Percentiles rank a stretch among this genome's conserved stretches.
Conservation (phyloP, 768 basidiomycete genomes). For the Lentinula detonsa region DNA sequence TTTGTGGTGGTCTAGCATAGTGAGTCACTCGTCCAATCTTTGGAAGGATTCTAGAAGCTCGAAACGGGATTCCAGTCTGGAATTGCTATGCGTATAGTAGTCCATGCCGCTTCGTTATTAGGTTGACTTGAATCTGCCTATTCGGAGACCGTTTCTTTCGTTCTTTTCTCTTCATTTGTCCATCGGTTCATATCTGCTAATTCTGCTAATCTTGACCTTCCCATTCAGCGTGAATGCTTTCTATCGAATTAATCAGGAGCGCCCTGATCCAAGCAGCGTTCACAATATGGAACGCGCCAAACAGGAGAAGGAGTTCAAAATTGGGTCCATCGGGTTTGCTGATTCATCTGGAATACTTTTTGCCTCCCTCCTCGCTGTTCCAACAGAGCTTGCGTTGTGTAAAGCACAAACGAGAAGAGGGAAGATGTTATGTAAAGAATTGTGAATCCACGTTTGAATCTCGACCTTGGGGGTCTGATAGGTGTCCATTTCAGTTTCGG, state of each 20-base stretch:
- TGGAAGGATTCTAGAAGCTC: neutral
- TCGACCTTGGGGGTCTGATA: neutral
- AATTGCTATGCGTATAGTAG: neutral
- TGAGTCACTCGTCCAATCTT: slow-evolving; percentile 29
- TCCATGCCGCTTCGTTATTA: neutral
- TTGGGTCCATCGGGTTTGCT: slow-evolving; percentile 83
- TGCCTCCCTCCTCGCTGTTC: slow-evolving; percentile 62
- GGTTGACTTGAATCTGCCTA: slow-evolving; percentile 6
- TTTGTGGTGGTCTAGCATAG: slow-evolving; percentile 93
- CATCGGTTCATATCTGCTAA: neutral
- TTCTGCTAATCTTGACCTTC: neutral
- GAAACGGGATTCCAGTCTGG: neutral
- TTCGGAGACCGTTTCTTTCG: neutral
- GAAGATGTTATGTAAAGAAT: slow-evolving; percentile 60
- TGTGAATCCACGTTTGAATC: slow-evolving; percentile 27
- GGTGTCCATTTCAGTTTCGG: neutral
- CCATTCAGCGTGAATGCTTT: slow-evolving; percentile 73
- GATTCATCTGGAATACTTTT: slow-evolving; percentile 71
- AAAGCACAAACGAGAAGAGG: slow-evolving; percentile 64
- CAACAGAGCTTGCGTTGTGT: slow-evolving; percentile 75
- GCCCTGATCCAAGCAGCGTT: slow-evolving; percentile 36
- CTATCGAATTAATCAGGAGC: slow-evolving; percentile 76
- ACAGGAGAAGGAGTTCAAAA: slow-evolving; percentile 85
- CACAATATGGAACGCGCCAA: slow-evolving; percentile 52
- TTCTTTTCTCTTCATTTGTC: neutral